Base-by-base conservation (phyloP, 2,329 filamentous ascomycete genomes). In the Aureobasidium sp. region DNA sequence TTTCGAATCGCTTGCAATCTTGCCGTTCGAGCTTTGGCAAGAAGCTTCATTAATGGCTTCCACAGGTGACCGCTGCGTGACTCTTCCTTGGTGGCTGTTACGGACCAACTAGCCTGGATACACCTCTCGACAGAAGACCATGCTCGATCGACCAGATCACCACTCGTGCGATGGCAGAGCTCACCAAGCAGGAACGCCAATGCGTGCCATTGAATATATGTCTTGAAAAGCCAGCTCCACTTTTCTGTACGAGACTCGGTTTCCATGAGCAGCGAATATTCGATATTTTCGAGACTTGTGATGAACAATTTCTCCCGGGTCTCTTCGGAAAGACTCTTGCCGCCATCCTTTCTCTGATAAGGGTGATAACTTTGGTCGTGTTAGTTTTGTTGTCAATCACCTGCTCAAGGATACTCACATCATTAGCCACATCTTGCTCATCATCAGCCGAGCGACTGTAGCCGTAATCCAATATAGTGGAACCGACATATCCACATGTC, bases 341-440 rank as follows among this genome's bases (percentile, higher is more conserved):
- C 79, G 10, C 80, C 78, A 30, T 84, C 81, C 37, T 81, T 79
- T 57, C 85, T 82, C 36, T 88, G 84, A 68, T 87, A 81, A 0
- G 89, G 88, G 67, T 93, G 86, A 68, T 93, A 89, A 11, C 53
- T 57, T 21, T 10, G 30, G n/a, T 5, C 21, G 5, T 42, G 30
- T 57, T 25, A 57, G 53, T 32, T 13, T 3, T 2, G 11, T 36
- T 5, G 5, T 13, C 15, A 5, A 10, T 7, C 7, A 16, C 11
- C 6, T 9, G 27, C 5, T n/a, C 29, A 2, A 13, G 16, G 7
- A 39, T 15, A 57, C 53, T 45, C 30, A 57, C 2, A 90, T 81
- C 63, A 91, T 81, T 39, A 94, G 79, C 76, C 86, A 90, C 78
- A 91, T 85, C 73, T 91, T 93, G 58, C 86, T 86, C 75, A 91